Evolutionary conservation across 352 stramenopile genomes (phyloP), one percentile per base, ranked within the genome.

Genomic region (Phytophthora sojae): DNA sequence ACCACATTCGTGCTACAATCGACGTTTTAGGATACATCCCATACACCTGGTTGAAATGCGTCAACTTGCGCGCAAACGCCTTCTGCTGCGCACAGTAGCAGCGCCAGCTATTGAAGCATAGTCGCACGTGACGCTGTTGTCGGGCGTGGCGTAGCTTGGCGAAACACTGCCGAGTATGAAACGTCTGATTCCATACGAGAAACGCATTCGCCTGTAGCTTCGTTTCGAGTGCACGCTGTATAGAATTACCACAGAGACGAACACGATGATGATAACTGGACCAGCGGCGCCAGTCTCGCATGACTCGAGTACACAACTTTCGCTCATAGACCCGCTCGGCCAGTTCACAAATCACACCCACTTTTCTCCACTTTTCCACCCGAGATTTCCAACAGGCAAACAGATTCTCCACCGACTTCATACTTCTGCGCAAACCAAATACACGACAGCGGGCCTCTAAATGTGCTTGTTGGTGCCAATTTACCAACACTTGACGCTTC

Each of bases 41-140:
- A 47, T 76, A 81, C 0, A 87, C 54, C 42, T 75, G 70, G 4
- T 60, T 65, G 23, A 85, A 90, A 45, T 86, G 76, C 1, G 12
- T 15, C 3, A 86, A 53, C 35, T 88, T 89, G 47, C 59, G 68
- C 35, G 63, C 64, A 9, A 78, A 49, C 23, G 52, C 70, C n/a
- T 66, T 61, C 15, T 57, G 63, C 6, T 59, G 53, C 2, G 30
- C 30, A 1, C 55, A 50, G 32, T 72, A 35, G 6, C 55, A 35
- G 12, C 29, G 53, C 80, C 75, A 88, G 17, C 11, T 53, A 1
- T 15, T 23, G 9, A 84, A 54, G 26, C 39, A 68, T 8, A 0
- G 17, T 3, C 12, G 62, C 19, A 70, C 19, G 26, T 54, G 19
- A 12, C 53, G 51, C 19, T n/a, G 59, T 21, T 54, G 45, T 64